phyloP scores from a whole-genome alignment of 2,329 filamentous ascomycete species.

The Ophiostoma himal-ulmi region DNA sequence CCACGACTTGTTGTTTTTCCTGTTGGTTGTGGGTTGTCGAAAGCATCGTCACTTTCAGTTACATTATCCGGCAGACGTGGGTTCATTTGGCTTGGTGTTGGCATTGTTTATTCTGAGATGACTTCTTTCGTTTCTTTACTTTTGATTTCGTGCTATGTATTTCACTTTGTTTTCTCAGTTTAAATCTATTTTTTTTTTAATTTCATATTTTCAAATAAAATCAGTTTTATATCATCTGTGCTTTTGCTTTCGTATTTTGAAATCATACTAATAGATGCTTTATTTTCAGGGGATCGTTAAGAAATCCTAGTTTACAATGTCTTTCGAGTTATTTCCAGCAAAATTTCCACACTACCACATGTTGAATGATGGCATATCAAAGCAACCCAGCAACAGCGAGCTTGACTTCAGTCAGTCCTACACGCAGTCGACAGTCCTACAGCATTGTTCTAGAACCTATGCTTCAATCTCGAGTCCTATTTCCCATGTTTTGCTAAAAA shows the following conservation, averaged over 20 bases:
- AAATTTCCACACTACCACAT: too few relatives aligned
- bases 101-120: neutral
- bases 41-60: neutral
- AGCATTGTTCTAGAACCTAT: neutral
- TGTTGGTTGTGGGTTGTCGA: neutral
- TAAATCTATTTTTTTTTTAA: neutral
- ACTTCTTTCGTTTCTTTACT: neutral
- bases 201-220: neutral
- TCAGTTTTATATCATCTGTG: neutral
- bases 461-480: neutral
- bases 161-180: neutral
- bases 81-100: neutral
- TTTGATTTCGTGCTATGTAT: neutral
- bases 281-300: too few relatives aligned
- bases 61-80: neutral
- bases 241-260: neutral
- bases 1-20: slow-evolving; percentile 13
- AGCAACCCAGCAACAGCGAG: too few relatives aligned
- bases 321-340: too few relatives aligned
- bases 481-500: neutral
- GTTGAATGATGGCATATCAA: too few relatives aligned
- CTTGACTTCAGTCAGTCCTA: neutral
- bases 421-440: neutral
- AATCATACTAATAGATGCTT: neutral
- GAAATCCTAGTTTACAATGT: too few relatives aligned